Evolutionary conservation across 345 rosid species (phyloP).

Genomic region (Cardamine resedifolia): DNA sequence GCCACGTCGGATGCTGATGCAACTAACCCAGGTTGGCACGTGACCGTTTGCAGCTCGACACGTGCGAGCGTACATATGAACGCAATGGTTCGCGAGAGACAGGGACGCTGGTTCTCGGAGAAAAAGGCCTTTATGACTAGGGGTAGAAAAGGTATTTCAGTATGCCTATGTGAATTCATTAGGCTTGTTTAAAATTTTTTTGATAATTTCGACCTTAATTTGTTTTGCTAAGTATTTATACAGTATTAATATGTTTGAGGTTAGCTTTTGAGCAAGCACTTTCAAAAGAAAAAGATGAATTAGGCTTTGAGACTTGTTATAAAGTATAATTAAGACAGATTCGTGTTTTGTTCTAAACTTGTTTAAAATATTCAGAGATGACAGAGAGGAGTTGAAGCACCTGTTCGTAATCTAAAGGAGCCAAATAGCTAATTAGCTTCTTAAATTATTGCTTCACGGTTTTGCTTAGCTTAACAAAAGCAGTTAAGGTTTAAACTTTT

Average conservation of each 20-base stretch:
- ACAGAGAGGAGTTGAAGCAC: slow-evolving; percentile 18
- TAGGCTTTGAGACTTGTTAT: slow-evolving; percentile 7
- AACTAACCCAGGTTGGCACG: slow-evolving; percentile 38
- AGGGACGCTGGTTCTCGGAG: slow-evolving; percentile 24
- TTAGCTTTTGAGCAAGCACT: slow-evolving; percentile 21
- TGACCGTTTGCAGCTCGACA: slow-evolving; percentile 36
- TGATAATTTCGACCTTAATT: background rate
- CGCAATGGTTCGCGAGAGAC: slow-evolving; percentile 34
- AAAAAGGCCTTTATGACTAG: background rate
- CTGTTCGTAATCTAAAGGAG: slow-evolving; percentile 32
- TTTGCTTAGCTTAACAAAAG: background rate
- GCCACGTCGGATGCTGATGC: slow-evolving; percentile 58
- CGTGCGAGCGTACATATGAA: slow-evolving; percentile 31
- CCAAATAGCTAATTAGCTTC: slow-evolving; percentile 25
- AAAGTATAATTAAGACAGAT: slow-evolving; percentile 14
- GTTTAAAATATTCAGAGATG: slow-evolving; percentile 2
- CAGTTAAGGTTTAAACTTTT: background rate
- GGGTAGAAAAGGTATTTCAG: background rate
- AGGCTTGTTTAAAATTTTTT: background rate
- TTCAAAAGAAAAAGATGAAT: background rate
- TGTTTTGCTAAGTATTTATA: background rate
- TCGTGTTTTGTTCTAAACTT: slow-evolving; percentile 17
- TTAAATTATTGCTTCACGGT: background rate
- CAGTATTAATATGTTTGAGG: slow-evolving; percentile 15
- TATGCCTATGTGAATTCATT: slow-evolving; percentile 17